phyloP scores from a whole-genome alignment of 805 yeast genomes.

The Lachancea mirantina region DNA sequence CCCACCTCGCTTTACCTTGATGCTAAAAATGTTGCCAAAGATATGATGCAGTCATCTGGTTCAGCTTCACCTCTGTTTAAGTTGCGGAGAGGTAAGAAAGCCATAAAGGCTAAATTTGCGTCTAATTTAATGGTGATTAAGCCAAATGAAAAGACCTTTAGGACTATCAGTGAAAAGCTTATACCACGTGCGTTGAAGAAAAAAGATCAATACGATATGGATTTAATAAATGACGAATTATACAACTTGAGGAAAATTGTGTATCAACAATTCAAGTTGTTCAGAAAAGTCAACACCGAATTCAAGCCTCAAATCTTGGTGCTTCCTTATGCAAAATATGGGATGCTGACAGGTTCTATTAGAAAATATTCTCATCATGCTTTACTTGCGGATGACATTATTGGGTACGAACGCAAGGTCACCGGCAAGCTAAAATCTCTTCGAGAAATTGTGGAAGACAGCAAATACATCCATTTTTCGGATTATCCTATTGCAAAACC shows the following conservation, averaged over 20 bases:
- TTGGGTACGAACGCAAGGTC: slow-evolving; percentile 26
- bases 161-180: slow-evolving; percentile 11
- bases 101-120: slow-evolving; percentile 19
- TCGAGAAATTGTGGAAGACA: slow-evolving; percentile 18
- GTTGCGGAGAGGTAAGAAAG: slow-evolving; percentile 9
- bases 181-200: slow-evolving; percentile 8
- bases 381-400: slow-evolving; percentile 21
- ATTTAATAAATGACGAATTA: slow-evolving; percentile 11
- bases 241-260: slow-evolving; percentile 17
- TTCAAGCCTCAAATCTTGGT: slow-evolving; percentile 25
- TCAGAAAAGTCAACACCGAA: slow-evolving; percentile 20
- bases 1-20: slow-evolving; percentile 11
- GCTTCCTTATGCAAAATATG: slow-evolving; percentile 29
- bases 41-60: slow-evolving; percentile 22
- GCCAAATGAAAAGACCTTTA: slow-evolving; percentile 32
- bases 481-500: slow-evolving; percentile 65
- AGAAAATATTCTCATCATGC: slow-evolving; percentile 18
- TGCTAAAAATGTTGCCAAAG: slow-evolving; percentile 23
- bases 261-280: slow-evolving; percentile 23
- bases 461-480: slow-evolving; percentile 52
- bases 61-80: slow-evolving; percentile 21
- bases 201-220: slow-evolving; percentile 10
- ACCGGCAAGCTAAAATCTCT: slow-evolving; percentile 51
- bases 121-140: slow-evolving; percentile 48
- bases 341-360: slow-evolving; percentile 26